phyloP scores from a whole-genome alignment of 495 filamentous ascomycete species.

The Penicillium ochrochloron region DNA sequence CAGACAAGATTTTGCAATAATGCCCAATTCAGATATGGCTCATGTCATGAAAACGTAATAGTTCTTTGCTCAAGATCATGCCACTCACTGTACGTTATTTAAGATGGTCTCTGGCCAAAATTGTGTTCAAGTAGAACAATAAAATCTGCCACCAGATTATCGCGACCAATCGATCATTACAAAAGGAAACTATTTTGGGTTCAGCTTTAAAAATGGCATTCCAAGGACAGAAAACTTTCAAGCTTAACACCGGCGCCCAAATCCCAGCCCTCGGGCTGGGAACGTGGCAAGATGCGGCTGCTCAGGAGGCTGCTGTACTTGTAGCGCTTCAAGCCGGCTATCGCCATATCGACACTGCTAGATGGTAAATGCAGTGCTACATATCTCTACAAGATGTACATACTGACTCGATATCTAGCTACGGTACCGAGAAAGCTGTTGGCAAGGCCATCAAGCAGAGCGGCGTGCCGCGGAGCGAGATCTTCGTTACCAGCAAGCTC shows the following conservation, averaged over 20 bases:
- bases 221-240: constrained; percentile 25
- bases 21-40: not conserved
- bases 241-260: constrained; percentile 55
- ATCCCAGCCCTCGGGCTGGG: constrained; percentile 55
- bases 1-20: not conserved
- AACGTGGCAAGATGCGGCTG: constrained; percentile 55
- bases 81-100: not conserved
- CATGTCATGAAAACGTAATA: constrained; percentile 1
- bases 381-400: not conserved
- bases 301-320: constrained; percentile 50
- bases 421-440: constrained; percentile 55
- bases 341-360: constrained; percentile 63
- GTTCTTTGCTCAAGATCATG: not conserved
- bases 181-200: too few relatives aligned
- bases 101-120: not conserved
- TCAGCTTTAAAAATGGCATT: not conserved
- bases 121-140: not conserved
- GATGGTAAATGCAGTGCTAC: constrained; percentile 20
- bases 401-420: constrained; percentile 35
- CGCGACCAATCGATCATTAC: not conserved
- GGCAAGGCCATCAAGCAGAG: constrained; percentile 62
- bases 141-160: not conserved
- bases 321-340: constrained; percentile 62
- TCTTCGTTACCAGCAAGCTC: constrained; percentile 74
- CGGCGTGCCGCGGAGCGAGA: constrained; percentile 58